Evolutionary conservation across 495 filamentous ascomycete genomes (phyloP), one percentile per base, ranked within the genome.

Genomic region (Jackrogersella multiformis): DNA sequence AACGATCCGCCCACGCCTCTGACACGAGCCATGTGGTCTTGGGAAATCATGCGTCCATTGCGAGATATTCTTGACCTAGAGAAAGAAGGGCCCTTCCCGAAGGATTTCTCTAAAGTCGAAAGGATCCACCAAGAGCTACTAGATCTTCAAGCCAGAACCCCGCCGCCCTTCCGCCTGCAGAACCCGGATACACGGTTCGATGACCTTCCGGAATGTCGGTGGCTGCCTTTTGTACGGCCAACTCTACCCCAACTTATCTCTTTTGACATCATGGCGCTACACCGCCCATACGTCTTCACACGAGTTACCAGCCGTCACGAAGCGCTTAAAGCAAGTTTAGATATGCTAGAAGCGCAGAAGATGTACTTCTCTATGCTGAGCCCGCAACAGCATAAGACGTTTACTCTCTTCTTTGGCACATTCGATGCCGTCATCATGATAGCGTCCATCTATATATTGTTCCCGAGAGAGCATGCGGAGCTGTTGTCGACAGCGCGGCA

Each of bases 351-450:
- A 13, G 81, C 84, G 24, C 86, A 88, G 67, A 76, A 78, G 42
- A 63, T 74, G 56, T 77, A 84, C 20, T 87, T 87, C 42, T 72
- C 79, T 52, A 66, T 76, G 49, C 73, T 86, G 54, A 79, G 76
- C 59, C 79, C 79, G 39, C 78, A 81, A 21, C 80, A 85, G 52
- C 84, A 86, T 68, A 86, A 83, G 57, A 83, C 86, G 5, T 81
- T 82, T 65, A 76, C 80, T 15, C 72, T 84, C 7, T 85, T 88
- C 56, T 84, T 86, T 32, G 83, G 82, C 44, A 87, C 84, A 1
- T 89, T 89, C 59, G 87, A 89, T 71, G 86, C 87, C 16, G 79
- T 87, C 55, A 81, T 88, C 26, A 78, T 89, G 54, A 81, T 88
- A 52, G 79, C 85, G 4, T 83, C 86, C 15, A 81, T 88, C 52